Base-by-base conservation (phyloP, 495 filamentous ascomycete genomes). In the Elaphomyces granulatus region DNA sequence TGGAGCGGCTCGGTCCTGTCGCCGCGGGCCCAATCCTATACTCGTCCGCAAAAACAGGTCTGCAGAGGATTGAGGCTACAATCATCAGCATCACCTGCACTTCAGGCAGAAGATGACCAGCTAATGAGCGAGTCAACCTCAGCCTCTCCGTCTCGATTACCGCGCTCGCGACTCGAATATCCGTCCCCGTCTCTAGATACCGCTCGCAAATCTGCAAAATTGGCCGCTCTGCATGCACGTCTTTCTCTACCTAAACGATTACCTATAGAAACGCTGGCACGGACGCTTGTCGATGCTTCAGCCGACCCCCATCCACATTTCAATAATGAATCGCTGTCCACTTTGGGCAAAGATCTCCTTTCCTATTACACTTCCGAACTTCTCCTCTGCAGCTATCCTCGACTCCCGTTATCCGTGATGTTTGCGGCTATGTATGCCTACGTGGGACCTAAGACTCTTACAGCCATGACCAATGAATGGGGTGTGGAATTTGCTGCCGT, bases 141-240 rank as follows among this genome's bases (percentile, higher is more conserved):
- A 32, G 49, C 44, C 44, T 33, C 55, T 32, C 38, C 50, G 21
- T 46, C 52, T 14, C 42, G 39, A 38, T 40, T 33, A 19, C 36
- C 38, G 14, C 46, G 53, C 30, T 46, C 45, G 31, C 52, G 51
- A 54, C 41, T 57, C 38, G 51, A 61, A 60, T 53, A 60, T 46
- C 16, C 82, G 43, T 87, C 82, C 52, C 86, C 80, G 46, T 72
- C 69, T 41, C 74, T 78, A 42, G 65, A 72, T 47, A 67, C 66
- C 45, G 80, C 87, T n/a, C 57, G 68, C 39, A 52, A 63, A 43
- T 95, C 90, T 38, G 78, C 88, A 41, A 94, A 94, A 66, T 82
- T 98, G 52, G 77, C 87, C 45, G 86, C 90, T 41, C 77, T 98
- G 21, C 87, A 94, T 61, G 81, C 87, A 52, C 87, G 90, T 52